A percentile compares a stretch with the other conserved stretches of the same genome.
phyloP scores from a whole-genome alignment of 208 protist genomes.

The Crithidia thermophila region DNA sequence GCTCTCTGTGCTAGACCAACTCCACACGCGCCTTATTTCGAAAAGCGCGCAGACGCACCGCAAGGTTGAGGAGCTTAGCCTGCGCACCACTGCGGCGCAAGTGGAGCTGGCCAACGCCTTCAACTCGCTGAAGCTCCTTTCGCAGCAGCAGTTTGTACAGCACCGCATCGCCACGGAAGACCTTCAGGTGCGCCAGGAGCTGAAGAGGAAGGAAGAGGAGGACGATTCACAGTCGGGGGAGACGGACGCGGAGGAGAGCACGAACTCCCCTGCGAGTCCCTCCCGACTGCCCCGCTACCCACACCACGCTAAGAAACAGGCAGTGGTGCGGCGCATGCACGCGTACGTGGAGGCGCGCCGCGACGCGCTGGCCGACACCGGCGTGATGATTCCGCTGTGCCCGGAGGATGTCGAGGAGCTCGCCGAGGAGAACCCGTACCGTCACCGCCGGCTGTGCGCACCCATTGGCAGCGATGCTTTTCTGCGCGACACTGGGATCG shows the following conservation, averaged over 20 bases:
- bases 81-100: conserved; percentile 33
- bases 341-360: conserved; percentile 19
- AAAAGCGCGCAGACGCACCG: conserved; percentile 16
- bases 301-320: conserved; percentile 7
- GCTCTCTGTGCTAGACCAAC: conserved; percentile 38
- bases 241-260: background rate
- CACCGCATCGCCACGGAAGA: conserved; percentile 65
- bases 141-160: conserved; percentile 79
- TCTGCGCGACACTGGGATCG: conserved; percentile 51
- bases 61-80: conserved; percentile 39
- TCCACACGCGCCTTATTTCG: conserved; percentile 43
- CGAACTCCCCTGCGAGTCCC: background rate
- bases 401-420: conserved; percentile 35
- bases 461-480: conserved; percentile 59
- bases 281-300: background rate
- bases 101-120: conserved; percentile 55
- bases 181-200: conserved; percentile 19
- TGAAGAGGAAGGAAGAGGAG: conserved; percentile 16
- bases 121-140: conserved; percentile 60
- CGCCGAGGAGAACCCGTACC: conserved; percentile 32
- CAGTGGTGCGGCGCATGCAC: conserved; percentile 27
- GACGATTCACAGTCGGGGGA: background rate
- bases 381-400: conserved; percentile 16
- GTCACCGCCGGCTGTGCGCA: conserved; percentile 44
- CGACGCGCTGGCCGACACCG: conserved; percentile 19